These are phyloP conservation scores for Apophysomyces sp. DNA, from an alignment of 371 early-diverging fungal genomes.

Conservation along the genomic window DNA sequence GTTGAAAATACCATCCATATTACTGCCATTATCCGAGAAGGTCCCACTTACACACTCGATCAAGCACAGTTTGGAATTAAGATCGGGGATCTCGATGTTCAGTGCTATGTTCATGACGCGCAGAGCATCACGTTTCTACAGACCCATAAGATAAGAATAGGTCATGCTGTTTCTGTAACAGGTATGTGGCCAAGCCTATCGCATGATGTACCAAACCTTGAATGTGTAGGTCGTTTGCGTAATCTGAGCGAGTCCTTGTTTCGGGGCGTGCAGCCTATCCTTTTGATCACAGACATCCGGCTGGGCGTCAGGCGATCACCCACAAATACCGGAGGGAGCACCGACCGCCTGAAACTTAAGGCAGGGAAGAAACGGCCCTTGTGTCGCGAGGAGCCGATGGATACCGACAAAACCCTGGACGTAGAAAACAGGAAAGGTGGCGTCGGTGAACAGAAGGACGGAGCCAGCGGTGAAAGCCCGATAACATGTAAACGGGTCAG, in stretches of 20 bases:
- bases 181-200: neutral
- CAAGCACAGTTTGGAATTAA: neutral
- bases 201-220: neutral
- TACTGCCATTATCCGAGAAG: neutral
- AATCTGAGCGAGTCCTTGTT: neutral
- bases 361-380: neutral
- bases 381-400: neutral
- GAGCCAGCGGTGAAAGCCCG: neutral
- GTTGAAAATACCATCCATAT: neutral
- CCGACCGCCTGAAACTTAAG: no score
- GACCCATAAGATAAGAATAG: neutral
- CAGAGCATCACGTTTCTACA: neutral
- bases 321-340: neutral
- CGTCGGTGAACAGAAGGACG: neutral
- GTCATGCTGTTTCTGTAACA: neutral
- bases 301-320: neutral
- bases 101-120: neutral
- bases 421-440: no score
- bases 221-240: neutral
- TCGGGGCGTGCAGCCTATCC: neutral
- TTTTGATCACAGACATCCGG: neutral
- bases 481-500: neutral
- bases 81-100: neutral
- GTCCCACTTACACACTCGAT: neutral
- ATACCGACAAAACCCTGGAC: neutral